Percentiles rank a stretch among this genome's conserved stretches.
Conservation (phyloP, 768 basidiomycete species). For the Lentinula lateritia region DNA sequence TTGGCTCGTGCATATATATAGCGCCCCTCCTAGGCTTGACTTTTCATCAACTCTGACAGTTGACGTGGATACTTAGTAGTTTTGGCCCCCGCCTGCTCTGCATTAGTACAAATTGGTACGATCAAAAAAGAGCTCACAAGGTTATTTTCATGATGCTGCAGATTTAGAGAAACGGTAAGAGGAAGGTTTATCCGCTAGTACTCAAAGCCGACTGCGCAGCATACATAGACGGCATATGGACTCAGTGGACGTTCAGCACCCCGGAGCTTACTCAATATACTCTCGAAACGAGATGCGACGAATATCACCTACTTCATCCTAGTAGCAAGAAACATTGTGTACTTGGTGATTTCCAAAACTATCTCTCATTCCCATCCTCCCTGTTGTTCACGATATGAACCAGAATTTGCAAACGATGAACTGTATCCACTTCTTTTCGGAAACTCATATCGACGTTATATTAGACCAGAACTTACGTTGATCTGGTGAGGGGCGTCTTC, state of each 20-base stretch:
- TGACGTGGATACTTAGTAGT: not conserved
- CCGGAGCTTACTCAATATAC: not conserved
- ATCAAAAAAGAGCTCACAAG: not conserved
- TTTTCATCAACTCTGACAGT: not conserved
- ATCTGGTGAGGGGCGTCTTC: slow-evolving; percentile 45
- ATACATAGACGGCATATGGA: slow-evolving; percentile 63
- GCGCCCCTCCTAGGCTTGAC: not conserved
- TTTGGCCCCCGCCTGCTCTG: not conserved
- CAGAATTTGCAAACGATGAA: slow-evolving; percentile 64
- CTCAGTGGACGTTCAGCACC: slow-evolving; percentile 22
- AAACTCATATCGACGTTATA: not conserved
- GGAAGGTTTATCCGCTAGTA: no score
- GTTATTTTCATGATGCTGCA: slow-evolving; percentile 9
- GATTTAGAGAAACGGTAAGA: slow-evolving; percentile 49
- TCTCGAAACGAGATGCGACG: slow-evolving; percentile 67
- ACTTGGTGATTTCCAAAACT: slow-evolving; percentile 57
- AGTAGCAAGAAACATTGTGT: slow-evolving; percentile 55
- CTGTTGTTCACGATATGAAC: slow-evolving; percentile 25
- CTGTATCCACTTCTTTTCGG: slow-evolving; percentile 2
- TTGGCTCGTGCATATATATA: not conserved
- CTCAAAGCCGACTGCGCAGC: slow-evolving; percentile 18
- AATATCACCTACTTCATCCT: slow-evolving; percentile 50
- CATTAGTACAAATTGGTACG: not conserved
- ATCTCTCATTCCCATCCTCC: slow-evolving; percentile 38
- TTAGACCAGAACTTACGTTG: slow-evolving; percentile 48